Evolutionary conservation across 164 flowering plant genomes (phyloP).

Genomic region (Taxillus chinensis): DNA sequence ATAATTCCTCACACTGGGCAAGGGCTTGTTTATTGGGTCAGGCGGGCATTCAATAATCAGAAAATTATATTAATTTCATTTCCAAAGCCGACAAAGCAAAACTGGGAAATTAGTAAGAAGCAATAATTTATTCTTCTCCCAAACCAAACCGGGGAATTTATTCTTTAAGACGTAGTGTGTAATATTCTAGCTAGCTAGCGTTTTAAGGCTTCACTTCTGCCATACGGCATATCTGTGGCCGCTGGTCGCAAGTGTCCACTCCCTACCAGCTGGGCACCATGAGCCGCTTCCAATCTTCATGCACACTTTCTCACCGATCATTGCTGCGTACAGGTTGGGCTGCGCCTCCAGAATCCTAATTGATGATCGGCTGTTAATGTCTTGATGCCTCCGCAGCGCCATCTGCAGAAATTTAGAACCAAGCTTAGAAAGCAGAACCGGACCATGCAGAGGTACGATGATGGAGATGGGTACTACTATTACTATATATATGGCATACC

Average conservation of each 20-base stretch:
- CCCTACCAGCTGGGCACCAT: conserved; percentile 80
- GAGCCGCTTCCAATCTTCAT: conserved; percentile 89
- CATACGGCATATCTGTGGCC: conserved; percentile 86
- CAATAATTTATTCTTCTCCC: too few relatives aligned
- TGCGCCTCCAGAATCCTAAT: conserved; percentile 66
- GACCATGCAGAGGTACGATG: background rate
- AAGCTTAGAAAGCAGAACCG: background rate
- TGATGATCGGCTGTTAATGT: conserved; percentile 64
- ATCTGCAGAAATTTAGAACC: conserved; percentile 35
- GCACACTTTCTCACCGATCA: conserved; percentile 59
- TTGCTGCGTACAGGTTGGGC: conserved; percentile 67
- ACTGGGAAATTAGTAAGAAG: too few relatives aligned
- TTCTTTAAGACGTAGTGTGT: too few relatives aligned
- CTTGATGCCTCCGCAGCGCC: conserved; percentile 47
- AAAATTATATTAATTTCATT: too few relatives aligned
- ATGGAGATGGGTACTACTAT: background rate
- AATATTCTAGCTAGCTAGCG: too few relatives aligned
- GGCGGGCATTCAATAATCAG: too few relatives aligned
- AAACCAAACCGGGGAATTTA: too few relatives aligned
- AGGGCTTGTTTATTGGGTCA: too few relatives aligned
- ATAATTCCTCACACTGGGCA: too few relatives aligned
- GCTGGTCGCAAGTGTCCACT: conserved; percentile 70
- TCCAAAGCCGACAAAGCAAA: too few relatives aligned
- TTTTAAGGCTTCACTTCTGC: conserved; percentile 30
- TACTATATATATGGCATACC: conserved; percentile 28